Conservation (phyloP, 2,329 filamentous ascomycete genomes). For the Diaporthe amygdali region DNA sequence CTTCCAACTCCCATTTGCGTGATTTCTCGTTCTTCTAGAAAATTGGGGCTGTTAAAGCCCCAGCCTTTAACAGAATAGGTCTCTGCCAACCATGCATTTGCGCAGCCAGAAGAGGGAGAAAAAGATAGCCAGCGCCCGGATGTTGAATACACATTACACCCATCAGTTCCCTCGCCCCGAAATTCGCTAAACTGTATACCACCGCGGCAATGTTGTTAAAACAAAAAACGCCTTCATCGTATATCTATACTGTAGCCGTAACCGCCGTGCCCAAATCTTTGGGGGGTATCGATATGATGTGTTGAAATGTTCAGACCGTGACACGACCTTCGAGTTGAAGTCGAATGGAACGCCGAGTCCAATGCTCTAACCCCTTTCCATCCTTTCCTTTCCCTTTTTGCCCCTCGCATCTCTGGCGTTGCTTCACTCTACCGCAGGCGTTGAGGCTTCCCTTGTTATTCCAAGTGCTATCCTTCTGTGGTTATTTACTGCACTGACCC, state of each 20-base stretch:
- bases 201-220: neutral
- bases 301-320: conserved; percentile 15
- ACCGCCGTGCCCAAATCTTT: neutral
- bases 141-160: conserved; percentile 1
- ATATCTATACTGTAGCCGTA: neutral
- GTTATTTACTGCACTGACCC: conserved; percentile 23
- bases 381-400: neutral
- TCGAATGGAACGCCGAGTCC: conserved; percentile 21
- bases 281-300: conserved; percentile 22
- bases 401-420: neutral
- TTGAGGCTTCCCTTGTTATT: neutral
- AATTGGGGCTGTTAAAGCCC: neutral
- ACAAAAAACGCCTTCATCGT: conserved; percentile 9
- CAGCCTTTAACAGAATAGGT: no score
- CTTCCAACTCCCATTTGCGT: neutral
- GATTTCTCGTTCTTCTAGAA: neutral
- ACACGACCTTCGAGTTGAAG: conserved; percentile 23
- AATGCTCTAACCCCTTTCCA: neutral
- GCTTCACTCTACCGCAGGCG: neutral
- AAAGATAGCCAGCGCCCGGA: neutral
- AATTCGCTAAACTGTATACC: neutral
- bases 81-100: neutral
- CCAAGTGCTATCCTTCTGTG: neutral
- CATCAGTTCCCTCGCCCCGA: neutral
- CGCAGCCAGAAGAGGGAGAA: neutral